Percentiles rank a stretch among this genome's conserved stretches.
These are phyloP conservation scores for Thalia dealbata DNA, from an alignment of 176 grass and related monocot species.

Conservation along the genomic window DNA sequence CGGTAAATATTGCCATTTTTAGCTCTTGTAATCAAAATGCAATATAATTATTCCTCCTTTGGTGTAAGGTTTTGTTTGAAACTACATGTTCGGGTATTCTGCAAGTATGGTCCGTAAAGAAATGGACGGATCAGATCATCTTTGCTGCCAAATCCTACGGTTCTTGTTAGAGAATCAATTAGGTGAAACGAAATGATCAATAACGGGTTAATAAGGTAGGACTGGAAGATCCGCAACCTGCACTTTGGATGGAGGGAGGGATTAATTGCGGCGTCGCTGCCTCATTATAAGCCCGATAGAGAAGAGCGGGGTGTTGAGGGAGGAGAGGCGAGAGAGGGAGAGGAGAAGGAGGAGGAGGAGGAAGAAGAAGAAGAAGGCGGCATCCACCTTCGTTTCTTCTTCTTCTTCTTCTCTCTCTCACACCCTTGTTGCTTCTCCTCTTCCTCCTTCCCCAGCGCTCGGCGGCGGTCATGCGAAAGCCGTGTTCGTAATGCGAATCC, in stretches of 20 bases:
- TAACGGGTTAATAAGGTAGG: no score
- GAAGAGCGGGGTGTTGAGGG: neutral
- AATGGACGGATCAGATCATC: no score
- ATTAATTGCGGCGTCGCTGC: neutral
- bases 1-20: no score
- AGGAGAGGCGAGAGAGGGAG: neutral
- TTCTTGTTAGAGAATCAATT: no score
- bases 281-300: neutral
- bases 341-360: neutral
- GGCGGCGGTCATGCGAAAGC: neutral
- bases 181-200: no score
- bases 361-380: neutral
- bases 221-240: neutral
- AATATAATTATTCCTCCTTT: no score
- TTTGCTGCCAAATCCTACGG: no score
- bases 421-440: neutral
- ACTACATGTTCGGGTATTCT: no score
- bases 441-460: neutral
- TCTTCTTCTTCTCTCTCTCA: conserved; percentile 3
- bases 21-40: no score
- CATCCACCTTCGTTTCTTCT: neutral
- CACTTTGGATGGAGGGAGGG: neutral
- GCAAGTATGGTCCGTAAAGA: no score
- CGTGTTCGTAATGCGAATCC: neutral
- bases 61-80: no score